phyloP scores from a whole-genome alignment of 768 basidiomycete species.

The Termitomyces sp. region DNA sequence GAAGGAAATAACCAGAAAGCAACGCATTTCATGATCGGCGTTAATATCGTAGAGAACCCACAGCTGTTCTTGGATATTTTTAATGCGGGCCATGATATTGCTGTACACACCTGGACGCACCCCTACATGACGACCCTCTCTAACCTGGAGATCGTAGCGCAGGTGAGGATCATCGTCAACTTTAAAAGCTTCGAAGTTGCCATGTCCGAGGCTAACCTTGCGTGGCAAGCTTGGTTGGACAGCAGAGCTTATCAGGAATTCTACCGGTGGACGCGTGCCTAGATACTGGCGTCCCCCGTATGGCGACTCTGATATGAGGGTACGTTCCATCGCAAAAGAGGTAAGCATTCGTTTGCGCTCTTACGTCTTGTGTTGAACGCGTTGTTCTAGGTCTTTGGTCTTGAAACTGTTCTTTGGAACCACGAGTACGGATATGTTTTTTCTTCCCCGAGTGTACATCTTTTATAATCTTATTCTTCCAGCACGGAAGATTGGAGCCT shows the following conservation, averaged over 20 bases:
- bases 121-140: conserved; percentile 76
- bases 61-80: conserved; percentile 51
- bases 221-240: conserved; percentile 68
- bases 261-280: conserved; percentile 66
- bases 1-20: conserved; percentile 56
- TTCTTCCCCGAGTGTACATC: not conserved
- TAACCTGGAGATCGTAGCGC: conserved; percentile 63
- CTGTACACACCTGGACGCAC: conserved; percentile 65
- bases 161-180: conserved; percentile 39
- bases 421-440: conserved; percentile 52
- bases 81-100: conserved; percentile 39
- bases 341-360: conserved; percentile 26
- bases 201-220: not conserved
- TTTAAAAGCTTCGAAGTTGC: not conserved
- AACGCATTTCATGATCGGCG: conserved; percentile 89
- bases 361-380: not conserved
- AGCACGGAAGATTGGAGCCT: conserved; percentile 80
- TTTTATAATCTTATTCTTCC: not conserved
- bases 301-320: conserved; percentile 80
- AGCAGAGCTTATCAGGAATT: conserved; percentile 71
- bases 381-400: conserved; percentile 51
- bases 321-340: conserved; percentile 78
- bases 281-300: conserved; percentile 87
- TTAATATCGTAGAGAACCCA: conserved; percentile 61
- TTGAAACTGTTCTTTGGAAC: conserved; percentile 88